These are phyloP conservation scores for Alternaria infectoria DNA, from an alignment of 2,329 filamentous ascomycete species.

Conservation along the genomic window DNA sequence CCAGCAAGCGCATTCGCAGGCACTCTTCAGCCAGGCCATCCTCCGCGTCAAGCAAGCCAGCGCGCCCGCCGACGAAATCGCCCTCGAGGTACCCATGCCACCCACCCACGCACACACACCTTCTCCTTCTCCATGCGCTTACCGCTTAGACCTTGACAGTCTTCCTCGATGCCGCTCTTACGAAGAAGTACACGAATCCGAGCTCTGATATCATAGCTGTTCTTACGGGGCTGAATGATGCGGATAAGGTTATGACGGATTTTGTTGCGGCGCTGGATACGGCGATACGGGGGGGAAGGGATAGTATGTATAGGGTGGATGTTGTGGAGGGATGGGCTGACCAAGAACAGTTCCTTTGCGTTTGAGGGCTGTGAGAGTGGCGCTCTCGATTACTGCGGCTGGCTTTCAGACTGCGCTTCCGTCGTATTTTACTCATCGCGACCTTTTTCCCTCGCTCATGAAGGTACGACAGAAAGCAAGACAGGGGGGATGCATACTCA, in stretches of 20 bases:
- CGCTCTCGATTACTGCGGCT: constrained; percentile 85
- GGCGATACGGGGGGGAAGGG: constrained; percentile 79
- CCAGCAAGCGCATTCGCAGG: constrained; percentile 74
- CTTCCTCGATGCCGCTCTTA: constrained; percentile 81
- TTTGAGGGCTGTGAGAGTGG: constrained; percentile 78
- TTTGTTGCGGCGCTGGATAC: constrained; percentile 83
- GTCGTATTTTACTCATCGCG: constrained; percentile 92
- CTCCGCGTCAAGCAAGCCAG: constrained; percentile 67
- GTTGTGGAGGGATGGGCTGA: constrained; percentile 15
- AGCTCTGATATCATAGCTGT: constrained; percentile 94
- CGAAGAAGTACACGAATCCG: constrained; percentile 91
- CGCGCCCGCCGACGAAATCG: constrained; percentile 73
- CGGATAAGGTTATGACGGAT: constrained; percentile 85
- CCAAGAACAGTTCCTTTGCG: constrained; percentile 70
- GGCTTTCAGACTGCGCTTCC: constrained; percentile 94
- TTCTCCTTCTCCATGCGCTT: constrained; percentile 45
- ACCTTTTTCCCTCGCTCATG: constrained; percentile 93
- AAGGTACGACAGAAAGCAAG: constrained; percentile 64
- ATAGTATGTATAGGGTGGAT: constrained; percentile 59
- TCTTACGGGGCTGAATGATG: constrained; percentile 84
- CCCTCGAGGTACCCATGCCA: constrained; percentile 74
- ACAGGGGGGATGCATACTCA: background rate
- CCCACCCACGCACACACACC: background rate
- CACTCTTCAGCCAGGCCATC: constrained; percentile 78
- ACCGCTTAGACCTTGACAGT: constrained; percentile 79